A percentile compares a stretch with the other conserved stretches of the same genome.
These are phyloP conservation scores for Alnus glutinosa DNA, from an alignment of 306 rosid genomes.

Conservation along the genomic window DNA sequence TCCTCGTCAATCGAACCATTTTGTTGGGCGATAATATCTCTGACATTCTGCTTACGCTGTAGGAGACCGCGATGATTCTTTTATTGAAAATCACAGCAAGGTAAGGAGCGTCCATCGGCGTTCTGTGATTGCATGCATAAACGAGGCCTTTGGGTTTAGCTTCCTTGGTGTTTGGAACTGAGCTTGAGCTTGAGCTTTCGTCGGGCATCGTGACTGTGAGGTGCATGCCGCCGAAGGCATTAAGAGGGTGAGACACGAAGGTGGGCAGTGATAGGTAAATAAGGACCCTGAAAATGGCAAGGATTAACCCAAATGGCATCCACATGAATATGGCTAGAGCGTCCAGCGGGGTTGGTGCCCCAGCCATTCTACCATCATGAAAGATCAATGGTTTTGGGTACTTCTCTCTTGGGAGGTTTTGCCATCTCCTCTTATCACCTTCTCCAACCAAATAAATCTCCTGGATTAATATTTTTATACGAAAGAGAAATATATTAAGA, in stretches of 20 bases:
- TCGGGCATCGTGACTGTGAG: constrained; percentile 38
- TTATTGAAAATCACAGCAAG: constrained; percentile 41
- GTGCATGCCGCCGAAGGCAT: constrained; percentile 39
- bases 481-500: too few relatives aligned
- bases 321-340: constrained; percentile 54
- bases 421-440: constrained; percentile 66
- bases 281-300: constrained; percentile 41
- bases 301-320: constrained; percentile 52
- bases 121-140: constrained; percentile 85
- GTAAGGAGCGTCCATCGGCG: constrained; percentile 67
- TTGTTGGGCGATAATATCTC: constrained; percentile 75
- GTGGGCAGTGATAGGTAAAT: constrained; percentile 45
- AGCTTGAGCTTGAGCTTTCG: not conserved
- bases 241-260: constrained; percentile 42
- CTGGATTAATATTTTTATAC: constrained; percentile 26
- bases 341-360: constrained; percentile 46
- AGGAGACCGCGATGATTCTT: constrained; percentile 57
- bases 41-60: constrained; percentile 74
- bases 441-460: constrained; percentile 53
- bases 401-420: constrained; percentile 43
- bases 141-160: constrained; percentile 32
- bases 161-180: not conserved
- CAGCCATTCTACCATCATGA: constrained; percentile 80
- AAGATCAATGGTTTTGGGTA: constrained; percentile 59
- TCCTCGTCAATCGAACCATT: constrained; percentile 65